Conservation (phyloP, 345 rosid species). For the Eutrema heterophyllum region DNA sequence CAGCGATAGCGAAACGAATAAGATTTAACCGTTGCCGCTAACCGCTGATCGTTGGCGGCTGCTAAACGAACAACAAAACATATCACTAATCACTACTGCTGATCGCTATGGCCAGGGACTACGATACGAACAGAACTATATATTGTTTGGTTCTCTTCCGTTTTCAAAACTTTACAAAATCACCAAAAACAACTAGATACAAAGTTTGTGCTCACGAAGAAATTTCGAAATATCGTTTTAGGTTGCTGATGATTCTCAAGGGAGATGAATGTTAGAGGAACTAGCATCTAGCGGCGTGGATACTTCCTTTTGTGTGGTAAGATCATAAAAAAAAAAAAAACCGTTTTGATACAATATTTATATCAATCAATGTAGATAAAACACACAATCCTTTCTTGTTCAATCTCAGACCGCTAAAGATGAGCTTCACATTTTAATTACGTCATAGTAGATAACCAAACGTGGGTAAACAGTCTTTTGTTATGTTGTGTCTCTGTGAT, state of each 20-base stretch:
- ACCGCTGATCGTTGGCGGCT: too few species aligned
- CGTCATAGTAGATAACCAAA: conserved; percentile 74
- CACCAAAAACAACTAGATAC: neutral
- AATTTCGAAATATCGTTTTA: neutral
- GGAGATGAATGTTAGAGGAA: conserved; percentile 48
- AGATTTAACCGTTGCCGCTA: too few species aligned
- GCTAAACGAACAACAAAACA: too few species aligned
- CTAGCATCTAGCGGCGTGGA: conserved; percentile 55
- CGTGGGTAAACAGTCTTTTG: conserved; percentile 39
- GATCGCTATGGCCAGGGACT: too few species aligned
- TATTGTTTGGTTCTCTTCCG: too few species aligned
- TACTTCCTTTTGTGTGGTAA: conserved; percentile 59
- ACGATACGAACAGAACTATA: too few species aligned
- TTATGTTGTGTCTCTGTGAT: neutral
- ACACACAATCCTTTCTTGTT: neutral
- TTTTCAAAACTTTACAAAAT: too few species aligned
- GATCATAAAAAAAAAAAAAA: too few species aligned
- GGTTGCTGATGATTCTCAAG: conserved; percentile 61
- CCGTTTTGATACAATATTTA: neutral
- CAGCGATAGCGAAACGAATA: too few species aligned
- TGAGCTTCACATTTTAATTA: conserved; percentile 78
- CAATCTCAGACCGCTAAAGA: conserved; percentile 56
- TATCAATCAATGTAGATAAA: neutral
- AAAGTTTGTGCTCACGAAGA: neutral
- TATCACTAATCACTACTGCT: too few species aligned